Base-by-base conservation (phyloP, 495 filamentous ascomycete genomes). In the Filosporella fistucella region DNA sequence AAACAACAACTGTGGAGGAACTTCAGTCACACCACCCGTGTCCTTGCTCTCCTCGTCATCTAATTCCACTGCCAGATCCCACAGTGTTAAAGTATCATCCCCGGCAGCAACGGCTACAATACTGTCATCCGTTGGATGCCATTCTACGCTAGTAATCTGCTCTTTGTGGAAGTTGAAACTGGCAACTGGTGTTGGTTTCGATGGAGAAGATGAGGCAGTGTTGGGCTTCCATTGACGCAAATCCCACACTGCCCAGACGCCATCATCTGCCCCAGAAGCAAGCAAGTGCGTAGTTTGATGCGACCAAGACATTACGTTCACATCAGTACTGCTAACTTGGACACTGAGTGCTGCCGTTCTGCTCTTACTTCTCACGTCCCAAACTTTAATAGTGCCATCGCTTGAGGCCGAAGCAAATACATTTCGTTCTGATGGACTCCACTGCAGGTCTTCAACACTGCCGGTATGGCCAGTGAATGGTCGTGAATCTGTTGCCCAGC, bases 251-350 rank as follows among this genome's bases (percentile, higher is more conserved):
- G 80, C 89, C 89, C 91, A 97, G 24, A 84, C 82, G 5, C 93
- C 93, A 60, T 96, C 90, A 57, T 98, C 93, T 23, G 88, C 89
- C 20, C 93, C 93, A 2, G 91, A 91, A 0, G 93, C 90, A 10
- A 98, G 80, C 5, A 98, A 79, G 62, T 96, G 86, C 16, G 81
- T 79, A 1, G 89, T 94, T 61, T 88, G 80, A 30, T 78, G 77
- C 21, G 87, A 91, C 93, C 93, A 98, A 47, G 84, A 90, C 68
- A 96, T 85, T 24, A 98, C 93, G 58, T 98, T 98, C 49, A 96
- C 88, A 52, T 98, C 93, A 16, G 81, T 81, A 32, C 78, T 71
- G 62, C 85, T 91, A 56, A 93, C 80, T 54, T 87, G 78, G 40
- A 98, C 87, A 38, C 84, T 89, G 21, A 98, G 76, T 11, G 87